These are phyloP conservation scores for Lasiodiplodia citricola DNA, from an alignment of 2,329 filamentous ascomycete species.

Conservation along the genomic window DNA sequence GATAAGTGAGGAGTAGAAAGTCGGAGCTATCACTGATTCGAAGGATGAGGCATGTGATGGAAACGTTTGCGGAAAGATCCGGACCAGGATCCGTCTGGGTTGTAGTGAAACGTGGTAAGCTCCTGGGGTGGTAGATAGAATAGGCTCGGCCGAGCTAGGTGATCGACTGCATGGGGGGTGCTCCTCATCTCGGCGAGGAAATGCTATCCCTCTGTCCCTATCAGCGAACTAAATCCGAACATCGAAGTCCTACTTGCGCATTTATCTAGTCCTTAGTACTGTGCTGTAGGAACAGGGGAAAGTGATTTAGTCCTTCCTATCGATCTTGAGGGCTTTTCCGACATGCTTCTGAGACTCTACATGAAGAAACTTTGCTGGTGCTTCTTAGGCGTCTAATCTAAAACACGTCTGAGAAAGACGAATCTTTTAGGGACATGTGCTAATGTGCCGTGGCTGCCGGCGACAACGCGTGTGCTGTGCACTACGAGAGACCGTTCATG, in stretches of 20 bases:
- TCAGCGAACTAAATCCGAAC: background rate
- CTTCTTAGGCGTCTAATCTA: background rate
- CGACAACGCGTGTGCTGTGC: background rate
- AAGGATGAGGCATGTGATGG: background rate
- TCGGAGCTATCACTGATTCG: background rate
- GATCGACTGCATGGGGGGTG: background rate
- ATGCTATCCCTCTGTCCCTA: background rate
- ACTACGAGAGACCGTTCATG: background rate
- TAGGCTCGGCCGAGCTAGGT: slow-evolving; percentile 1
- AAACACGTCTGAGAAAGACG: background rate
- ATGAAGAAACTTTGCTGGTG: background rate
- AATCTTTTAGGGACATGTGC: too few relatives aligned
- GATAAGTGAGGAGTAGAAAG: background rate
- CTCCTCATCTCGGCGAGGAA: background rate
- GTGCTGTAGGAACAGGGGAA: background rate
- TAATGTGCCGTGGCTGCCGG: background rate
- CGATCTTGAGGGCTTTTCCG: background rate
- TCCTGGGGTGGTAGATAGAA: background rate
- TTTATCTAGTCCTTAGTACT: background rate
- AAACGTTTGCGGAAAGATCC: background rate
- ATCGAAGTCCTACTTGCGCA: background rate
- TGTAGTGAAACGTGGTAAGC: background rate
- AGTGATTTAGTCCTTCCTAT: too few relatives aligned
- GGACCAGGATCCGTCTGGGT: background rate
- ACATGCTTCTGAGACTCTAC: background rate